These are phyloP conservation scores for Cenococcum geophilum DNA, from an alignment of 495 filamentous ascomycete species.

Conservation along the genomic window DNA sequence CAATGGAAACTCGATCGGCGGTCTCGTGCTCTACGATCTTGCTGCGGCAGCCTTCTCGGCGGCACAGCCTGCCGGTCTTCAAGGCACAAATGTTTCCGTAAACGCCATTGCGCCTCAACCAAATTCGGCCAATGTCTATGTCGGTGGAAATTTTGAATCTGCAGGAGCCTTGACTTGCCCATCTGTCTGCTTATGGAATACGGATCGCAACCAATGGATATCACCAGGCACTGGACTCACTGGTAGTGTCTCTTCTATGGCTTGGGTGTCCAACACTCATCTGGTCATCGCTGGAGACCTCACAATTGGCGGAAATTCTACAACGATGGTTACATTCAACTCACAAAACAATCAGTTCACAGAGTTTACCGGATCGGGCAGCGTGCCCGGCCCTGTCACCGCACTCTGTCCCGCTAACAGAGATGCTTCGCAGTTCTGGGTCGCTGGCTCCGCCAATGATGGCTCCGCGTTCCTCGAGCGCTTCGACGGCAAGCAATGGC, in stretches of 20 bases:
- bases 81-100: slow-evolving; percentile 61
- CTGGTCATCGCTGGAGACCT: slow-evolving; percentile 75
- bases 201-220: slow-evolving; percentile 63
- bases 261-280: slow-evolving; percentile 64
- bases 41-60: slow-evolving; percentile 50
- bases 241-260: slow-evolving; percentile 63
- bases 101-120: slow-evolving; percentile 66
- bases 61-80: slow-evolving; percentile 64
- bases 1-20: slow-evolving; percentile 56
- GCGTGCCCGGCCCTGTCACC: slow-evolving; percentile 72
- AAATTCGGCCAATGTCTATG: slow-evolving; percentile 65
- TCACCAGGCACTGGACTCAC: slow-evolving; percentile 61
- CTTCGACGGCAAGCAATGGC: slow-evolving; percentile 60
- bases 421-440: slow-evolving; percentile 69
- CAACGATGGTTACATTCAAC: slow-evolving; percentile 71
- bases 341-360: slow-evolving; percentile 57
- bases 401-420: slow-evolving; percentile 64
- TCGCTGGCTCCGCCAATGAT: slow-evolving; percentile 59
- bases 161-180: slow-evolving; percentile 81
- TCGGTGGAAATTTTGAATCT: slow-evolving; percentile 72
- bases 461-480: slow-evolving; percentile 72
- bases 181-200: slow-evolving; percentile 72
- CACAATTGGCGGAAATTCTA: slow-evolving; percentile 54
- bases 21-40: slow-evolving; percentile 77
- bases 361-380: slow-evolving; percentile 54